These are phyloP conservation scores for Pleoardoris graminearum DNA, from an alignment of 2,329 filamentous ascomycete species.

Conservation along the genomic window DNA sequence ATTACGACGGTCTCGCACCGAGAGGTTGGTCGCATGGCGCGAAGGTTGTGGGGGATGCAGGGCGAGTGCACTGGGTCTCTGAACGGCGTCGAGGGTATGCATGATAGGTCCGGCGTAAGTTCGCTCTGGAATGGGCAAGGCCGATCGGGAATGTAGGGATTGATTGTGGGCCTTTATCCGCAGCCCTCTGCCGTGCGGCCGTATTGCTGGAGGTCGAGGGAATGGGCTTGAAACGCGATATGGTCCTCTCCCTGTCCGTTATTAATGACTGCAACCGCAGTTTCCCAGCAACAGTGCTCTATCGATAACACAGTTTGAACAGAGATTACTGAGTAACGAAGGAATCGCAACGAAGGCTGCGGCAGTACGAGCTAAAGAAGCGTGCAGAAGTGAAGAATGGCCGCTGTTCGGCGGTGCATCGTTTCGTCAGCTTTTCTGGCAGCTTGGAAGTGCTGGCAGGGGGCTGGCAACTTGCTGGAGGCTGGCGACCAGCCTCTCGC, in stretches of 20 bases:
- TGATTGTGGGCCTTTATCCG: conserved; percentile 11
- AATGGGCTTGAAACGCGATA: conserved; percentile 33
- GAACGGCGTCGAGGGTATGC: conserved; percentile 15
- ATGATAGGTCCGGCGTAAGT: conserved; percentile 15
- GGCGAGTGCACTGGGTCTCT: conserved; percentile 29
- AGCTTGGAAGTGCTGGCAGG: not conserved
- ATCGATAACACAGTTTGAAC: conserved; percentile 13
- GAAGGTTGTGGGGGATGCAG: conserved; percentile 30
- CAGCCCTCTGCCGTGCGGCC: conserved; percentile 14
- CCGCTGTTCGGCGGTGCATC: not conserved
- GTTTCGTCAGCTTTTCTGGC: conserved; percentile 5
- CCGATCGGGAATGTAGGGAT: conserved; percentile 27
- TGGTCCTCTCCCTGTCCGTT: conserved; percentile 18
- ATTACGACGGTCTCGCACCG: conserved; percentile 26
- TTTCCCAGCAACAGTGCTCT: conserved; percentile 5
- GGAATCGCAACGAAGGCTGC: not conserved
- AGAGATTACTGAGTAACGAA: conserved; percentile 11
- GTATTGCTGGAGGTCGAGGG: conserved; percentile 25
- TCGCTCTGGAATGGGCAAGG: conserved; percentile 14
- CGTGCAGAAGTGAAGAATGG: conserved; percentile 2
- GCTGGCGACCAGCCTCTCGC: conserved; percentile 6
- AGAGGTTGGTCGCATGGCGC: conserved; percentile 36
- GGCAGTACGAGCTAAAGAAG: conserved; percentile 2
- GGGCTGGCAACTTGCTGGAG: conserved; percentile 6
- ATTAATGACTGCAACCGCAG: not conserved